Conservation (phyloP, 2,329 filamentous ascomycete genomes). For the Ophiostoma pallidulum region DNA sequence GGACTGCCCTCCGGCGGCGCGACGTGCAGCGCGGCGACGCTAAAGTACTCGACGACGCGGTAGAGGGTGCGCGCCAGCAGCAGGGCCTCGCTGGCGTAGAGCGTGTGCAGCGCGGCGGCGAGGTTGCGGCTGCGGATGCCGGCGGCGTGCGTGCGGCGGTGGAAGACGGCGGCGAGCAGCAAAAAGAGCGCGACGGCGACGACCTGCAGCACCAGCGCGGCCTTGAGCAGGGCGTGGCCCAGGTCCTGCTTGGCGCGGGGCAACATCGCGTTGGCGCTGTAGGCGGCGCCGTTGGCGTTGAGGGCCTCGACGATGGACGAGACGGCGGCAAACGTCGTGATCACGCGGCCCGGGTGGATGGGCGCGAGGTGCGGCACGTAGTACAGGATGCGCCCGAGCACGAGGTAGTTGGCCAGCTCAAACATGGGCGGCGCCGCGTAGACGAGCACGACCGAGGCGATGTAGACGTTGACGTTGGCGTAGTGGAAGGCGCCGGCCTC, state of each 20-base stretch:
- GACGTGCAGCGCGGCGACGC: conserved; percentile 42
- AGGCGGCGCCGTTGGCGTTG: conserved; percentile 38
- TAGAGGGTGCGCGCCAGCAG: conserved; percentile 47
- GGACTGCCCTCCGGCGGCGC: conserved; percentile 20
- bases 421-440: conserved; percentile 42
- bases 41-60: conserved; percentile 50
- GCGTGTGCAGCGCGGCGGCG: conserved; percentile 31
- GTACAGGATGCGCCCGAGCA: conserved; percentile 51
- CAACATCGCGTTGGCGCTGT: conserved; percentile 36
- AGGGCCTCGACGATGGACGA: conserved; percentile 40
- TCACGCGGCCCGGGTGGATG: conserved; percentile 35
- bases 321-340: conserved; percentile 37
- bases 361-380: conserved; percentile 54
- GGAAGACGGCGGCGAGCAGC: conserved; percentile 38
- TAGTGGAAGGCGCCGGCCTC: conserved; percentile 40
- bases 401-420: conserved; percentile 54
- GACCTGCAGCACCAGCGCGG: conserved; percentile 45
- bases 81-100: conserved; percentile 41
- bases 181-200: conserved; percentile 41
- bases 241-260: conserved; percentile 27
- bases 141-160: conserved; percentile 32
- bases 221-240: conserved; percentile 39
- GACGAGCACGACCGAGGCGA: conserved; percentile 30
- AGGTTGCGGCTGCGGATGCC: conserved; percentile 27
- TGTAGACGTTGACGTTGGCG: conserved; percentile 31